Evolutionary conservation across 2,329 filamentous ascomycete genomes (phyloP), one percentile per base, ranked within the genome.

Genomic region (Diaporthe velutina): DNA sequence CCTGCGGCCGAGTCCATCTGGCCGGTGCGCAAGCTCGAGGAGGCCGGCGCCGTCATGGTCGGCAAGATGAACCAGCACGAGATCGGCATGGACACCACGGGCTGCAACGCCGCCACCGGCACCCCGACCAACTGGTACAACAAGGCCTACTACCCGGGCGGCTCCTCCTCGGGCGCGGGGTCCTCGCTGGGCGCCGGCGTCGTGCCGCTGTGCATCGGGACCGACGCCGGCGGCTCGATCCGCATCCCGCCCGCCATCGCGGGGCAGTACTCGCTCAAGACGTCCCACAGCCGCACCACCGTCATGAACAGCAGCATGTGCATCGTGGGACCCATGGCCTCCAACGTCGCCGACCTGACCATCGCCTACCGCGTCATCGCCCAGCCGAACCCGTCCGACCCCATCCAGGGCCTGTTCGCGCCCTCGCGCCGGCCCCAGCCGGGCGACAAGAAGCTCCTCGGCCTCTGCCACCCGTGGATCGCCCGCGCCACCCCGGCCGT

Each of bases 41-140:
- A 94, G 75, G 92, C 92, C 0, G 95, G 95, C 2, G 95, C 93
- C 2, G 85, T 97, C 30, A 86, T 95, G 70, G 85, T 96, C 73
- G 95, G 93, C 28, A 96, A 95, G 85, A 90, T 92, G 75, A 93
- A 89, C 68, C 97, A 95, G 93, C 94, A 95, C 82, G 95, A 95
- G 84, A 82, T 96, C 52, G 95, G 95, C 1, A 90, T 94, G 79
- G 86, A 97, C 79, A 95, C 93, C 0, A 95, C 90, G n/a, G 95
- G 95, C 77, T 95, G 95, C 82, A 98, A 98, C 86, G 90, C 92
- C 8, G 88, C 87, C 52, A 92, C 90, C 80, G 94, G 94, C 50
- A 95, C 94, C 0, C 93, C 95, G 0, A 87, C 90, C 25, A 97
- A 97, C 83, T 95, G 94, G 77, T 90, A 94, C 82, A 96, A 96